Evolutionary conservation across 2,329 filamentous ascomycete genomes (phyloP).

Genomic region (Rhinocladiella mackenziei): DNA sequence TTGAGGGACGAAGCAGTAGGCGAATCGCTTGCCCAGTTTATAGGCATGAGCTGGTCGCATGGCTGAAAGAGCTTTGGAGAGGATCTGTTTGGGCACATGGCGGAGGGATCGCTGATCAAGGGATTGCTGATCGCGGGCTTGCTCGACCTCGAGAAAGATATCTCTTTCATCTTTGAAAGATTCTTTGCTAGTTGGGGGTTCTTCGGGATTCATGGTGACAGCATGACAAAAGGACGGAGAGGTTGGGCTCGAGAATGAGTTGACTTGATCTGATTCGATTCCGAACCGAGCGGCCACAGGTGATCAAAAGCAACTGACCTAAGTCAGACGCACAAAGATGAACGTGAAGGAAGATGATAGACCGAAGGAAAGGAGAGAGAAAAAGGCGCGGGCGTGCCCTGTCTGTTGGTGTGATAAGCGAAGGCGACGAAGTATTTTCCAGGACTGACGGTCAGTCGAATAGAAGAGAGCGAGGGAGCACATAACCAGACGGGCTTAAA

Average conservation of each 20-base stretch:
- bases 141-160: slow-evolving; percentile 1
- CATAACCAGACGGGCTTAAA: too few species aligned
- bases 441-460: too few species aligned
- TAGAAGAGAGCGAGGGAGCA: too few species aligned
- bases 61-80: slow-evolving; percentile 14
- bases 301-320: too few species aligned
- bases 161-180: slow-evolving; percentile 13
- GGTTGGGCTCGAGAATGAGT: background rate
- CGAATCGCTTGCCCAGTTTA: slow-evolving; percentile 21
- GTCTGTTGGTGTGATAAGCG: too few species aligned
- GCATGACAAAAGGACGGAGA: slow-evolving; percentile 3
- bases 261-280: too few species aligned
- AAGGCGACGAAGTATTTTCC: too few species aligned
- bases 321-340: too few species aligned
- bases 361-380: too few species aligned
- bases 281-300: too few species aligned
- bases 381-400: too few species aligned
- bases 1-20: slow-evolving; percentile 27
- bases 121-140: background rate
- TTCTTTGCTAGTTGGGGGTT: slow-evolving; percentile 9
- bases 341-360: too few species aligned
- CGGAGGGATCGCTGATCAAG: slow-evolving; percentile 9
- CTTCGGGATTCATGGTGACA: slow-evolving; percentile 1
- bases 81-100: slow-evolving; percentile 5
- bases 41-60: slow-evolving; percentile 21